phyloP scores from a whole-genome alignment of 306 rosid genomes.

The Rosa chinensis region DNA sequence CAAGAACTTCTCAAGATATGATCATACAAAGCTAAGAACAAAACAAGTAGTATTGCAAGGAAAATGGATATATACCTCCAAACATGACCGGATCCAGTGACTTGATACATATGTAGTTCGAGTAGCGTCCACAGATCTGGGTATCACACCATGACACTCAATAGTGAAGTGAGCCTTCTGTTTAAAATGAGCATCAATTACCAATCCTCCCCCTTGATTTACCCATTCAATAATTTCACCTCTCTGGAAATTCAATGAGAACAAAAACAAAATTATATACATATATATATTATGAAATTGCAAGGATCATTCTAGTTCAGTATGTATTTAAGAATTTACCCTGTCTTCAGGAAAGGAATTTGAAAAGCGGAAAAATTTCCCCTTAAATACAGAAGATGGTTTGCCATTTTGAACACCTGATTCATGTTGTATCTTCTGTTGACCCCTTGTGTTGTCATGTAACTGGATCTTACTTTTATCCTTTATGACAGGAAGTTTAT shows the following conservation, averaged over 20 bases:
- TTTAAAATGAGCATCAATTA: slow-evolving; percentile 46
- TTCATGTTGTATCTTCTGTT: slow-evolving; percentile 39
- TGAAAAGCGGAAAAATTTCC: slow-evolving; percentile 68
- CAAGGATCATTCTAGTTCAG: neutral
- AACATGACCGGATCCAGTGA: slow-evolving; percentile 91
- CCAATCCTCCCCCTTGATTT: slow-evolving; percentile 77
- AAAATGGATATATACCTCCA: slow-evolving; percentile 63
- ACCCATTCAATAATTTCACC: slow-evolving; percentile 86
- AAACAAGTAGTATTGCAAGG: slow-evolving; percentile 20
- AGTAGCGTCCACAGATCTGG: slow-evolving; percentile 30
- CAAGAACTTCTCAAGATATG: neutral
- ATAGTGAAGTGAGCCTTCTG: slow-evolving; percentile 58
- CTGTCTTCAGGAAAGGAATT: slow-evolving; percentile 72
- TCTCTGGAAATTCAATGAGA: slow-evolving; percentile 49
- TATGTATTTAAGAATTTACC: slow-evolving; percentile 48
- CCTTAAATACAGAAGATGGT: slow-evolving; percentile 56
- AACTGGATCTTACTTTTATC: slow-evolving; percentile 29
- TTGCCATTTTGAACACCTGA: slow-evolving; percentile 45
- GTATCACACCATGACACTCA: slow-evolving; percentile 73
- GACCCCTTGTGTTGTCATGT: slow-evolving; percentile 26
- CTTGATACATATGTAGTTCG: slow-evolving; percentile 59
- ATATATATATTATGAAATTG: neutral
- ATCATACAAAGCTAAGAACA: slow-evolving; percentile 8
- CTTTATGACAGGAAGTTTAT: slow-evolving; percentile 39
- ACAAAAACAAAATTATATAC: neutral